Evolutionary conservation across 306 rosid genomes (phyloP).

Genomic region (Lupinus albus): DNA sequence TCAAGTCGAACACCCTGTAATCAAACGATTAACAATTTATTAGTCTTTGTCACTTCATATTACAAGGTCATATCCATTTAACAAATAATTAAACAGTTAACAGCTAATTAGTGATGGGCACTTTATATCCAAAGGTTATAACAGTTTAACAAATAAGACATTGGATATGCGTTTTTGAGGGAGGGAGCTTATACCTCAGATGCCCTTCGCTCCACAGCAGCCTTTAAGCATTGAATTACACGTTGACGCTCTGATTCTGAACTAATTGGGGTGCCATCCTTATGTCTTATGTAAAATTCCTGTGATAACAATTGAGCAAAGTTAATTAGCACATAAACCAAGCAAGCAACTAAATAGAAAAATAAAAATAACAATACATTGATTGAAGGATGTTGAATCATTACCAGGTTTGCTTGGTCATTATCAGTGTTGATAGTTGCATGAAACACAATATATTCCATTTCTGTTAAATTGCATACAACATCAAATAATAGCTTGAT

Average conservation of each 20-base stretch:
- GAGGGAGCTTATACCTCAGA: conserved; percentile 57
- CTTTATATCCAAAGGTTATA: no score
- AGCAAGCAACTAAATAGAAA: not conserved
- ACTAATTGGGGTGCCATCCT: conserved; percentile 90
- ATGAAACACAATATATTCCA: conserved; percentile 91
- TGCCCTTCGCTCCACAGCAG: conserved; percentile 85
- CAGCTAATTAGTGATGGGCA: not conserved
- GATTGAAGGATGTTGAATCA: conserved; percentile 16
- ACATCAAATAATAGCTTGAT: conserved; percentile 78
- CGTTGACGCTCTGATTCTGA: conserved; percentile 90
- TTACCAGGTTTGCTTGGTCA: conserved; percentile 71
- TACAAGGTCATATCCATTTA: not conserved
- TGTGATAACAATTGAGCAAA: conserved; percentile 33
- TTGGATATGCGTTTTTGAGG: no score
- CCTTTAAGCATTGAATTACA: conserved; percentile 83
- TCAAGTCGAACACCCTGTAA: conserved; percentile 81
- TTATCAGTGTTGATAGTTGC: conserved; percentile 69
- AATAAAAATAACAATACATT: not conserved
- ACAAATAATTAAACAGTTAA: conserved; percentile 23
- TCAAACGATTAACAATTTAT: conserved; percentile 28
- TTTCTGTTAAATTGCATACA: conserved; percentile 87
- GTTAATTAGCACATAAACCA: conserved; percentile 26
- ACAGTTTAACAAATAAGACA: no score
- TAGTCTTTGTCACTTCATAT: not conserved
- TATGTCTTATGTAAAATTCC: conserved; percentile 91